These are phyloP conservation scores for Fusarium sp. DNA, from an alignment of 2,329 filamentous ascomycete species.

Conservation along the genomic window DNA sequence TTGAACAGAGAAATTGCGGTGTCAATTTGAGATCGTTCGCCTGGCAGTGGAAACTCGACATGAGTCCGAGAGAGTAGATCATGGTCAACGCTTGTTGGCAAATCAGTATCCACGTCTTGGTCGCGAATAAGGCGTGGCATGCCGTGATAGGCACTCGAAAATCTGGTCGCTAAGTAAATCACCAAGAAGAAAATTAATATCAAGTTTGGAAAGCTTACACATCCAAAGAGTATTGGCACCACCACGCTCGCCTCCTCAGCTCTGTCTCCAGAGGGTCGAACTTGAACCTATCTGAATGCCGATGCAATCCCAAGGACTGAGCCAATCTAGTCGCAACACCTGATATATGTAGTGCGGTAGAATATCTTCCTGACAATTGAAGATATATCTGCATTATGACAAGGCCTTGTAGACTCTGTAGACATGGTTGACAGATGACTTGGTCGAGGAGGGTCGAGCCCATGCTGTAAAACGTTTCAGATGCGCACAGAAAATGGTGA, in stretches of 20 bases:
- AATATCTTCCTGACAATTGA: slow-evolving; percentile 42
- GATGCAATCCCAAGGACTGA: slow-evolving; percentile 44
- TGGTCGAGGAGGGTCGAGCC: slow-evolving; percentile 29
- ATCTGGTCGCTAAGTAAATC: slow-evolving; percentile 10
- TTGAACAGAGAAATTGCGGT: slow-evolving; percentile 45
- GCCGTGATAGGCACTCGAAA: slow-evolving; percentile 46
- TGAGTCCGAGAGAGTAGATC: slow-evolving; percentile 43
- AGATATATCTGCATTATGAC: slow-evolving; percentile 45
- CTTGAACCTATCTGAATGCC: slow-evolving; percentile 47
- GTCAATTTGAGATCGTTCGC: slow-evolving; percentile 45
- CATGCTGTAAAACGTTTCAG: slow-evolving; percentile 40
- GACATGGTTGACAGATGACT: slow-evolving; percentile 32
- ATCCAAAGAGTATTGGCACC: slow-evolving; percentile 48
- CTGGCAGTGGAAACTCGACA: slow-evolving; percentile 45
- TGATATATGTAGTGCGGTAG: slow-evolving; percentile 40
- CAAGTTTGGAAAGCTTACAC: slow-evolving; percentile 21
- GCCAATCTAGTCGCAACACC: slow-evolving; percentile 46
- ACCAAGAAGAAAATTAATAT: too few species aligned
- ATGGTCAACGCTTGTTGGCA: slow-evolving; percentile 45
- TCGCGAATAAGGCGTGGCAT: slow-evolving; percentile 48
- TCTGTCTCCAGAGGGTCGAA: slow-evolving; percentile 48
- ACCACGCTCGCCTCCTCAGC: slow-evolving; percentile 44
- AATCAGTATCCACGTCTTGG: slow-evolving; percentile 47
- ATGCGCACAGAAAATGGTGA: slow-evolving; percentile 41
- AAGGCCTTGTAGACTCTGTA: slow-evolving; percentile 42